Evolutionary conservation across 345 rosid species (phyloP), one percentile per base, ranked within the genome.

Genomic region (Reutealis trisperma): DNA sequence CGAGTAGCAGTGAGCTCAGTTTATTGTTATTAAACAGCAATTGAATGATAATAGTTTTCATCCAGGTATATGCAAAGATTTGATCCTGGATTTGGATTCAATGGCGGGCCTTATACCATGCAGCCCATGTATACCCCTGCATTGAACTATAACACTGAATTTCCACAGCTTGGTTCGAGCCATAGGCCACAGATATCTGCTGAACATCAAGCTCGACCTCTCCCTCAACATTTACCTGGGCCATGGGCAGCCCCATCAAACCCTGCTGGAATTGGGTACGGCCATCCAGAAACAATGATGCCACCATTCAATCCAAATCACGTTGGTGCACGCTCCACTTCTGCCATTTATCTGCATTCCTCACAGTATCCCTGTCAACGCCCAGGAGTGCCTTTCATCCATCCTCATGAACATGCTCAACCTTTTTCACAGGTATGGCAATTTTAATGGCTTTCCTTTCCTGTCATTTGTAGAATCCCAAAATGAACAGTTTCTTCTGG

Each of bases 71-170:
- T 84, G 85, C 94, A 89, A 84, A 85, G 97, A 79, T 92, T 90
- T 88, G 97, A 92, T 77, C 93, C 97, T 41, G 94, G 94, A 58
- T 92, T 92, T 75, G 92, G 93, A 59, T 92, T 89, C 84, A 87
- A 60, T 76, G 84, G 84, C 24, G 92, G 90, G 71, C 86, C 90
- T 18, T 92, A 86, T 79, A 51, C 92, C 34, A 77, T 92, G 62
- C 94, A 88, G 80, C 94, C 94, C 60, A 83, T 87, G 88, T 92
- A 87, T 34, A 73, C 92, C 45, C 94, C 97, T 75, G 88, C 97
- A 41, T 22, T 90, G 82, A 92, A 90, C 73, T 92, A 92, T 85
- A 92, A 89, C 83, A 90, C 94, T 73, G 97, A 92, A 81, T 92
- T 90, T 83, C 94, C 97, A 1, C 97, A 92, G 75, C 97, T 92